Base-by-base conservation (phyloP, 2,329 filamentous ascomycete species). In the Aspergillus fructus region DNA sequence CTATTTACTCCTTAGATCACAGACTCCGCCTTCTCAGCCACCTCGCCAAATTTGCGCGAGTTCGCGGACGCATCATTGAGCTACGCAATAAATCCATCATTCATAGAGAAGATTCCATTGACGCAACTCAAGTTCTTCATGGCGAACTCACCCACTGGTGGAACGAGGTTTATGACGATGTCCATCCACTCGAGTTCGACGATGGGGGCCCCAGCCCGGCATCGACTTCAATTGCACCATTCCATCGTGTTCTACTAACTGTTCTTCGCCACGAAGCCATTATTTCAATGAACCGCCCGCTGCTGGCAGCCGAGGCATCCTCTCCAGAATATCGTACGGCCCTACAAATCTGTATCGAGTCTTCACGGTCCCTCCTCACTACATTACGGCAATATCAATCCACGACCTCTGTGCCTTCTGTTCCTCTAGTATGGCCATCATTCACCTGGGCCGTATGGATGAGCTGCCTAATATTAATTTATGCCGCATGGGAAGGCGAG, bases 381-480 rank as follows among this genome's bases (percentile, higher is more conserved):
- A 71, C 73, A 0, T 64, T 81, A 27, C 76, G 58, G 33, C 75
- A 57, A 51, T 66, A 66, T 50, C 64, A 59, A 59, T 67, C 59
- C 6, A 40, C 24, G 4, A 9, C 45, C 23, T 37, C 37, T 12
- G 17, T 13, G 15, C 27, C 21, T 56, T 55, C 59, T 30, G 6
- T 50, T 19, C 74, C 78, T 0, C 65, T 83, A 23, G 66, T 80
- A 0, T 82, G 80, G 79, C 80, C 80, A 3, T 80, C 79, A 0
- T 81, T 81, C 40, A 83, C 80, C 0, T 83, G 81, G 80, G 77
- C 76, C 1, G 72, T 80, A 0, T 83, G 81, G 81, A 83, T 83
- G 61, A 81, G 79, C 56, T 78, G 78, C 1, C 79, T 83, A 40
- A 77, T 83, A 19, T 64, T 83, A 4, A 76, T 81, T 3, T 80